Base-by-base conservation (phyloP, 2,329 filamentous ascomycete species). In the Sporothrix curviconia region DNA sequence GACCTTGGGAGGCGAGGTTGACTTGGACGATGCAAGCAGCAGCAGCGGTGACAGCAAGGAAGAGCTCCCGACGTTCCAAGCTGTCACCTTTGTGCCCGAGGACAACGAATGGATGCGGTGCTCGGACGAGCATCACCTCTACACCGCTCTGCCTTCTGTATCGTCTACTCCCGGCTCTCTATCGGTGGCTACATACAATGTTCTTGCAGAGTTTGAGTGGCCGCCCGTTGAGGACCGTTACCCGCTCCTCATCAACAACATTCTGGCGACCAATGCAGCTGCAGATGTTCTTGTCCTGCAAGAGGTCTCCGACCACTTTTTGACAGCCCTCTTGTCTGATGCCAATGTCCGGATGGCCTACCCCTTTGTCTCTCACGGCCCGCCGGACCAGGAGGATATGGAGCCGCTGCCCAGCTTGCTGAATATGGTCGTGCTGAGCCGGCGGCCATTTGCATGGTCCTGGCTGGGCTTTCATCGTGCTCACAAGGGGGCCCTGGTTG, bases 241-340 rank as follows among this genome's bases (percentile, higher is more conserved):
- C 57, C 66, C 74, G 2, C 62, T 74, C 7, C 64, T 81, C 46
- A 58, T 79, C 19, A 63, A 67, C 7, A 79, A 74, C 56, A 66
- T 82, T 2, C 64, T 81, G 4, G 72, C 74, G 0, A 56, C 65
- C 4, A 66, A 69, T 7, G 76, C 77, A 3, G 58, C 64, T 0
- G 71, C 79, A 7, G 78, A 82, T 57, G 67, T 80, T 3, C 62
- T 81, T 8, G 70, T 81, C 3, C 72, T 88, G 5, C 78, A 87
- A 65, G 85, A 87, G 68, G 80, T 87, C 1, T 85, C 83, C 0
- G 83, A 87, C 60, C 75, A 81, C 40, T 85, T 87, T 59, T 74
- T 88, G 0, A 73, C 75, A 0, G 77, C 75, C 57, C 70, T 88
- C 0, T 76, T 87, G 1, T 64, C 66, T 3, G 67, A 80, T 56